Evolutionary conservation across 2,329 filamentous ascomycete species (phyloP), one percentile per base, ranked within the genome.

Genomic region (Didymellaceae sp.): DNA sequence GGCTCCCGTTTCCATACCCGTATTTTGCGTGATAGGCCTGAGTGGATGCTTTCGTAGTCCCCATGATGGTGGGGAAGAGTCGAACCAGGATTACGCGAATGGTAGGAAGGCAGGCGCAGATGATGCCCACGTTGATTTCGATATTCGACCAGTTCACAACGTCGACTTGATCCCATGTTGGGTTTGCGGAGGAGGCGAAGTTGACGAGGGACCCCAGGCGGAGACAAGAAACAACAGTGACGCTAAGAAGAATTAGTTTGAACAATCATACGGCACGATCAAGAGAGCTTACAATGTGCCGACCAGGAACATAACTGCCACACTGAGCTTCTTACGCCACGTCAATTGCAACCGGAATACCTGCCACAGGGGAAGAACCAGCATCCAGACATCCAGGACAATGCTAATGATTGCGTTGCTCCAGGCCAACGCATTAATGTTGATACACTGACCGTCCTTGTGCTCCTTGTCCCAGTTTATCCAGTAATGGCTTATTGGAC

Each of bases 61-160:
- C 74, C 43, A 76, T 67, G 1, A 71, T 28, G n/a, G 54, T 59
- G 20, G 75, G 74, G 34, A 71, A 73, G 9, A 71, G 25, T 13
- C 65, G 69, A n/a, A 73, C 66, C 21, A 77, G 62, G 2, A 77
- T 62, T 1, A 72, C 65, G 25, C 74, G 71, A 13, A 77, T 54
- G n/a, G 70, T 63, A 1, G 76, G 76, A 59, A 78, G 71, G 61
- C 76, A 77, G 6, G 73, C 73, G 55, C 76, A 78, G n/a, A 78
- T 72, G 43, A 78, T 74, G 20, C 74, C 75, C 2, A 76, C 68
- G 51, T 76, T 69, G 47, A 76, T 66, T 57, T 78, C 76, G 21
- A 78, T 66, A 10, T 70, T 71, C 14, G 69, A 74, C 76, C 76
- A 78, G 42, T 71, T 72, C 14, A 70, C 60, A 6, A 74, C 71